Percentiles rank a stretch among this genome's conserved stretches.
Conservation (phyloP, 305 asterid species). For the Coffea humblotiana region DNA sequence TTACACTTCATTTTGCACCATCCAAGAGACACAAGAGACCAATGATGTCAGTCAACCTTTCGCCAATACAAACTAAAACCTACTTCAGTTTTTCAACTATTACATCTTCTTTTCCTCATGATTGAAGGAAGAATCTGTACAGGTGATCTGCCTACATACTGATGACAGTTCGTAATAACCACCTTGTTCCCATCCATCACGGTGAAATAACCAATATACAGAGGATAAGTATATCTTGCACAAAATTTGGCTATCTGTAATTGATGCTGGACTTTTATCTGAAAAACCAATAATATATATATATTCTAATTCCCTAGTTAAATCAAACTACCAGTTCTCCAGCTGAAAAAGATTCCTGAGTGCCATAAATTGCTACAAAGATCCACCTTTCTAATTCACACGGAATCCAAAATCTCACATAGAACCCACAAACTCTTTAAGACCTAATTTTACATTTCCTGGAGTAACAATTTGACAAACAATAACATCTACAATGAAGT, state of each 20-base stretch:
- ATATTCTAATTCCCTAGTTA: no score
- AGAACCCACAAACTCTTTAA: not conserved
- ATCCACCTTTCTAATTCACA: not conserved
- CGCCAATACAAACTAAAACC: not conserved
- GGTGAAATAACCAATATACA: not conserved
- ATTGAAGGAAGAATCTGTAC: not conserved
- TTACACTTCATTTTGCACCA: not conserved
- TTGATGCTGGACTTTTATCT: not conserved
- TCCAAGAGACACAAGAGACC: not conserved
- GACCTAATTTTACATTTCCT: not conserved
- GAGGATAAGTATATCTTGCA: not conserved
- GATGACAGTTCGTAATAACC: not conserved
- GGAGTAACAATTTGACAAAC: not conserved
- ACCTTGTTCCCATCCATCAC: not conserved
- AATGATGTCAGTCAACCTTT: not conserved
- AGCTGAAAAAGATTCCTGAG: not conserved
- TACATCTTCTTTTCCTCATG: not conserved
- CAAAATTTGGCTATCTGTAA: not conserved
- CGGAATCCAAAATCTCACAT: not conserved
- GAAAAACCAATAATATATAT: not conserved
- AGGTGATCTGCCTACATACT: not conserved
- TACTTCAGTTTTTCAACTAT: not conserved
- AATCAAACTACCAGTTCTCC: not conserved
- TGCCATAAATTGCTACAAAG: not conserved
- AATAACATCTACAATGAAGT: not conserved